These are phyloP conservation scores for Pseudomicrostroma phylloplanum DNA, from an alignment of 1,284 basidiomycete genomes.

Conservation along the genomic window DNA sequence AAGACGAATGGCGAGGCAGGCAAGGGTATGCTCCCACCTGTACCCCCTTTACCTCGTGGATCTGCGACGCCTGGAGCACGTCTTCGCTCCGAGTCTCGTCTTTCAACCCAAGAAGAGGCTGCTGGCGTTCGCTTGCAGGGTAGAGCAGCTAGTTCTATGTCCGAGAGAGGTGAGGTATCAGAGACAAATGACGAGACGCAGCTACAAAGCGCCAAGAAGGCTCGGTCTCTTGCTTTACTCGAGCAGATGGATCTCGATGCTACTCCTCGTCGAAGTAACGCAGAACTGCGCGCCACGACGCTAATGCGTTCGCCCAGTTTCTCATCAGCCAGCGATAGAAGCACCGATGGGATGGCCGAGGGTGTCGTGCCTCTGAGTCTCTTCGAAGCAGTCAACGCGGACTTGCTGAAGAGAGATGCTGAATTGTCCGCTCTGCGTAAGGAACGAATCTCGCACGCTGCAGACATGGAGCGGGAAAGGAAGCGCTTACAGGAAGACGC, in stretches of 20 bases:
- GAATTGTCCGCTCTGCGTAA: neutral
- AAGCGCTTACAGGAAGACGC: constrained; percentile 2
- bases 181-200: too few species aligned
- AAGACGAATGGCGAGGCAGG: too few species aligned
- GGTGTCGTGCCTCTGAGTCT: constrained; percentile 10
- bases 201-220: neutral
- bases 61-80: too few species aligned
- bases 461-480: constrained; percentile 1
- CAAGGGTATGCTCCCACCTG: too few species aligned
- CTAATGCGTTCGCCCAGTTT: neutral
- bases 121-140: too few species aligned
- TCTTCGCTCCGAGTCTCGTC: too few species aligned
- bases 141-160: too few species aligned
- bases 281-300: neutral
- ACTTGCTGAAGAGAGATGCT: constrained; percentile 6
- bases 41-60: too few species aligned
- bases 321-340: neutral
- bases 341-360: constrained; percentile 1
- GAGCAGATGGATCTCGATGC: constrained; percentile 14
- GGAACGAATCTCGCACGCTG: neutral
- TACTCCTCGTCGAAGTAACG: constrained; percentile 8
- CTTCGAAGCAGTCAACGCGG: constrained; percentile 10
- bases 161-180: too few species aligned
- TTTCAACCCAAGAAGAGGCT: too few species aligned
- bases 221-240: constrained; percentile 6